Base-by-base conservation (phyloP, 805 yeast species). In the Lachancea waltii region DNA sequence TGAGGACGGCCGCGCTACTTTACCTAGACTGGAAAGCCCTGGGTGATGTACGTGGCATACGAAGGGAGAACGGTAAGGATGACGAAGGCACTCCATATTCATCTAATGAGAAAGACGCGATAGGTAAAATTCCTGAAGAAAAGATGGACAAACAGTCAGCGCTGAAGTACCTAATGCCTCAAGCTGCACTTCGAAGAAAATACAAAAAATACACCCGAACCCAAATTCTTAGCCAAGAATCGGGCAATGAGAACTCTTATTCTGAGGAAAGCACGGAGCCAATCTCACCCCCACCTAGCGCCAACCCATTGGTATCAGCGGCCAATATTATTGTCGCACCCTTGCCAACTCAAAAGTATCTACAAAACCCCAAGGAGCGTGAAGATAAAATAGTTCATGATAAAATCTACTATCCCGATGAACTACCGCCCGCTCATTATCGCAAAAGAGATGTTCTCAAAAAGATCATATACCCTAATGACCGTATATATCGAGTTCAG, bases 21-120 rank as follows among this genome's bases (percentile, higher is more conserved):
- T 90, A 81, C 52, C 60, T 92, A 10, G 97, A 92, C 58, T 87
- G 95, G 83, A 72, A 73, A 42, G 94, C 86, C 3, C 63, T 82
- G 13, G 65, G 72, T 3, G 68, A 70, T 33, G 81, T 80, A 1
- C 60, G 65, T 6, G 57, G 58, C 33, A 66, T 67, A 9, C 50
- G 50, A 39, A 36, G 47, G 16, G 40, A 36, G 16, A 35, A 40
- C 17, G 41, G 40, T 10, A 24, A 30, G 17, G 33, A 23, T 13
- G 35, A 33, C 10, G 14, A 25, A 17, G 34, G 29, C 13, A 33
- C 22, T 11, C 20, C 27, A 10, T 29, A 24, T 30, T 45, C 35
- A n/a, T 18, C 38, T 15, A 45, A 39, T 10, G 32, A 27, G 21
- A 30, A 33, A 7, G 28, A 22, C 33, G 29, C 17, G 19, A 42